These are phyloP conservation scores for Gracilaria domingensis DNA, from an alignment of 23 red algal genomes.

Conservation along the genomic window DNA sequence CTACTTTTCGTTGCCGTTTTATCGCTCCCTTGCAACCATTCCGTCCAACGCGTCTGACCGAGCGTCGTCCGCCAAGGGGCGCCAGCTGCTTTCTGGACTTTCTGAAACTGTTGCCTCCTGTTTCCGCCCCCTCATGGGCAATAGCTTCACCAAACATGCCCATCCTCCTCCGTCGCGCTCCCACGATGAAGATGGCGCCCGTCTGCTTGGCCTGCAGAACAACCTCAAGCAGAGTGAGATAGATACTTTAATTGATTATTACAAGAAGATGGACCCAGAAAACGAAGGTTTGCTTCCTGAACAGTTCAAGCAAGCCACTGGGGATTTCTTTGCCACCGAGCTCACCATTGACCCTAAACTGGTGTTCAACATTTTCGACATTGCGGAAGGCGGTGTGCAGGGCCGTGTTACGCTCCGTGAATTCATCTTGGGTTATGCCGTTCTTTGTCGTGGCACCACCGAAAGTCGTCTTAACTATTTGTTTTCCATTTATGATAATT, in stretches of 20 bases:
- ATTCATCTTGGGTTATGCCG: conserved; percentile 83
- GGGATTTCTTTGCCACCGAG: conserved; percentile 55
- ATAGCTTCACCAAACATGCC: conserved; percentile 26
- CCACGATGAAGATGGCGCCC: conserved; percentile 42
- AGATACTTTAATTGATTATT: conserved; percentile 55
- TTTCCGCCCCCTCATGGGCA: background rate
- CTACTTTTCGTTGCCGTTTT: too few relatives aligned
- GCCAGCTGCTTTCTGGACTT: background rate
- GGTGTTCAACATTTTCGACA: conserved; percentile 82
- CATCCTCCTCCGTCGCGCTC: background rate
- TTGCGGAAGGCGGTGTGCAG: conserved; percentile 21
- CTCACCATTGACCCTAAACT: conserved; percentile 62
- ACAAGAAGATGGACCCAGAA: conserved; percentile 52
- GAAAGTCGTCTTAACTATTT: conserved; percentile 75
- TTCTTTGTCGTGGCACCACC: conserved; percentile 76
- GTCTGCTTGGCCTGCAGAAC: conserved; percentile 51
- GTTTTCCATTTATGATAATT: conserved; percentile 75
- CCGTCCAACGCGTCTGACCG: background rate
- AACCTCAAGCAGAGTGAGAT: conserved; percentile 60
- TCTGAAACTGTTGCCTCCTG: background rate
- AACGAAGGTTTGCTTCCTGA: conserved; percentile 65
- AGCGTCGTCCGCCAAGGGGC: background rate
- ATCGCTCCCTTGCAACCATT: background rate
- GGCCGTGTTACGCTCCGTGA: conserved; percentile 76
- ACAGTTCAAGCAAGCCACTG: conserved; percentile 64